Evolutionary conservation across 805 yeast genomes (phyloP), one percentile per base, ranked within the genome.

Genomic region (Starmera caribaea): DNA sequence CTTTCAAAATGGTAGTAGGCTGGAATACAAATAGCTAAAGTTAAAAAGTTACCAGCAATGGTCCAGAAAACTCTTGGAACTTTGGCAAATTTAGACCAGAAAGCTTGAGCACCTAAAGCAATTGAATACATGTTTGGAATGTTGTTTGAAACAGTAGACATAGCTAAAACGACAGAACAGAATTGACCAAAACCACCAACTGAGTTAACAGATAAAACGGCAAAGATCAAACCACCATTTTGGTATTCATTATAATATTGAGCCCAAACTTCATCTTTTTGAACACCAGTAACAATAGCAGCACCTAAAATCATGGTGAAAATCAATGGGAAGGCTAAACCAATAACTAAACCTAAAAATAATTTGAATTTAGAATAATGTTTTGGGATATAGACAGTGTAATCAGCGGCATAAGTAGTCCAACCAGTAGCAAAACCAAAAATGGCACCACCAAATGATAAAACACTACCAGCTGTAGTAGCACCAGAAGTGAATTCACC

Each of bases 351-450:
- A 46, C 78, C 72, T 40, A 73, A 58, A 66, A 86, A 87, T 41
- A 86, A 68, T 55, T 68, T 79, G 55, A 49, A 46, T 34, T 75
- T 65, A 60, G 72, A 73, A 46, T 80, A 76, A 53, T 74, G 70
- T 51, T 73, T 67, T 48, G 82, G 85, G 74, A 83, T 86, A 66
- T 86, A 89, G 34, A 81, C 87, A 37, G 95, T 86, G 65, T 88
- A 89, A 65, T 88, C 97, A 38, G 95, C 77, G 24, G 96, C 92
- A 51, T 80, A 86, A 15, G 96, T 80, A 41, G 94, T 76, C 97
- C 97, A 88, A 46, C 96, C 96, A 40, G 95, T 75, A 38, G 95
- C 94, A 55, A 81, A 88, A 46, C 96, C 96, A 52, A 75, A 88
- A 46, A 83, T 60, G 34, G 92, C 63, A 59, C 88, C 80, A 57